These are phyloP conservation scores for Narthecium ossifragum DNA, from an alignment of 106 monocot species.

Conservation along the genomic window DNA sequence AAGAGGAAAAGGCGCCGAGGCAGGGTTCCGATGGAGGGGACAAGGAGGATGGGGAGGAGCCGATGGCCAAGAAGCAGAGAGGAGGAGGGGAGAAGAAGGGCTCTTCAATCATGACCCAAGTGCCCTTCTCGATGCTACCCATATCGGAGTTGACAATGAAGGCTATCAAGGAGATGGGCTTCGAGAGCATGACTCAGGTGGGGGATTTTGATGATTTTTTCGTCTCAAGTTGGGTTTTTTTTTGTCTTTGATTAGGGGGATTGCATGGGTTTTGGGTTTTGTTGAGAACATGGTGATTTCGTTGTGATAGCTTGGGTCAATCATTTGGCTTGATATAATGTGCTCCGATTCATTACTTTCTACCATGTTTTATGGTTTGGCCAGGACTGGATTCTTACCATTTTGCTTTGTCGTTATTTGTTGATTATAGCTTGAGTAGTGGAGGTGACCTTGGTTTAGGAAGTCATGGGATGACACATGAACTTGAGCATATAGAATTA, in stretches of 20 bases:
- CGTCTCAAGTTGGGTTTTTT: too few species aligned
- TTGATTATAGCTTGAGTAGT: too few species aligned
- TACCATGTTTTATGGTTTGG: neutral
- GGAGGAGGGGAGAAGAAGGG: constrained; percentile 13
- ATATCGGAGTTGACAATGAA: constrained; percentile 55
- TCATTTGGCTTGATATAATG: neutral
- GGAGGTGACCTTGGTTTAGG: too few species aligned
- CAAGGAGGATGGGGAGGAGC: constrained; percentile 18
- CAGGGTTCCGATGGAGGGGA: neutral
- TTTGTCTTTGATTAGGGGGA: neutral
- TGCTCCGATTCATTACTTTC: neutral
- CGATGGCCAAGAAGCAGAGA: constrained; percentile 27
- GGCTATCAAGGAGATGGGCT: constrained; percentile 72
- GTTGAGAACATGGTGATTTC: neutral
- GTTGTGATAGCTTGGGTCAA: neutral
- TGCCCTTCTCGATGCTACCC: constrained; percentile 52
- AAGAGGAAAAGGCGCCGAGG: too few species aligned
- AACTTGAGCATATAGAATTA: too few species aligned
- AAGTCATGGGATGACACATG: too few species aligned
- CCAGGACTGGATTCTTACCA: neutral
- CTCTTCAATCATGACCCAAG: constrained; percentile 46
- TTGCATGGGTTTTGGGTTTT: neutral
- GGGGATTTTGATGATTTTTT: neutral
- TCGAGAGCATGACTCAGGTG: constrained; percentile 81
- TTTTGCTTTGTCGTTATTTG: too few species aligned